phyloP scores from a whole-genome alignment of 2,329 filamentous ascomycete genomes.

The Amylocarpus encephaloides region DNA sequence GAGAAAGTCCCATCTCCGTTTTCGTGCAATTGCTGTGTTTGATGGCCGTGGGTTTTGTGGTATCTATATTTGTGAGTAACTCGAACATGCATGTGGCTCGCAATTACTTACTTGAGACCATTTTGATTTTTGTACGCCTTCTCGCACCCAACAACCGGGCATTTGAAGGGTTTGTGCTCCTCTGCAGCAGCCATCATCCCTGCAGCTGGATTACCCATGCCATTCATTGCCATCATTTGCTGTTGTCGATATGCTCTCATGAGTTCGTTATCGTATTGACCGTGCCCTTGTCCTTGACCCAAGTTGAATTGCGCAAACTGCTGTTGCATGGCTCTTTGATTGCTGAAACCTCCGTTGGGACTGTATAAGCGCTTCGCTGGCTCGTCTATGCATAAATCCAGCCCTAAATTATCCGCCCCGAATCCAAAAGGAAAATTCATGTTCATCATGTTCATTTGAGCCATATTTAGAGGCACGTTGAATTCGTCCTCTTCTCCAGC shows the following conservation, averaged over 20 bases:
- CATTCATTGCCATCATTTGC: conserved; percentile 38
- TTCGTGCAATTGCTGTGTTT: conserved; percentile 92
- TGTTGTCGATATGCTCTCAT: conserved; percentile 60
- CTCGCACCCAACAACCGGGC: conserved; percentile 95
- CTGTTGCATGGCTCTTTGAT: conserved; percentile 58
- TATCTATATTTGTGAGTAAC: conserved; percentile 40
- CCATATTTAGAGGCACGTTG: conserved; percentile 53
- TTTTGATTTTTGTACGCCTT: conserved; percentile 99
- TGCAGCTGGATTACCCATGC: conserved; percentile 32
- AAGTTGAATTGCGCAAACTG: conserved; percentile 68
- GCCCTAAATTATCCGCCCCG: conserved; percentile 41
- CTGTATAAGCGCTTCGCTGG: conserved; percentile 91
- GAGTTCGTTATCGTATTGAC: conserved; percentile 66
- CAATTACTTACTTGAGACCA: conserved; percentile 72
- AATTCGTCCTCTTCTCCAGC: conserved; percentile 70
- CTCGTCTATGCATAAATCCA: conserved; percentile 74
- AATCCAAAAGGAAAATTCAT: conserved; percentile 32
- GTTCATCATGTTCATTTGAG: conserved; percentile 49
- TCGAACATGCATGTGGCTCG: neutral
- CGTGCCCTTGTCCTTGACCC: conserved; percentile 47
- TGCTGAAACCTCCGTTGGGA: conserved; percentile 66
- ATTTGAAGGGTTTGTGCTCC: conserved; percentile 96
- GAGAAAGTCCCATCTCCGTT: conserved; percentile 97
- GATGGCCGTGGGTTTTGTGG: conserved; percentile 80
- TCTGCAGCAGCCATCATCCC: conserved; percentile 63